Conservation (phyloP, 257 asterid species). For the Voacanga thouarsii region DNA sequence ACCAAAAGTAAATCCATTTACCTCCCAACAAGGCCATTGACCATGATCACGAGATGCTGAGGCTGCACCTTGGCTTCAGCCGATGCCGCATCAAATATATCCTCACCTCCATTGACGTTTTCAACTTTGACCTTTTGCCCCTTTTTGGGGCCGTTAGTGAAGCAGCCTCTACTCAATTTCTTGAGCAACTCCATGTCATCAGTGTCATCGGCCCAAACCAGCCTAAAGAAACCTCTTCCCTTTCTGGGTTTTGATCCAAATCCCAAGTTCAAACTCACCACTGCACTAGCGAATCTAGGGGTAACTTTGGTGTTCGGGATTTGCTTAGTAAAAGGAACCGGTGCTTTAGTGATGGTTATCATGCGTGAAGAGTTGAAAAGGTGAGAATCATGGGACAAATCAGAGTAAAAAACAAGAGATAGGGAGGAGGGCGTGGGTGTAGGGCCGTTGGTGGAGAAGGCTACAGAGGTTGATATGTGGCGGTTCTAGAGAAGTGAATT, state of each 20-base stretch:
- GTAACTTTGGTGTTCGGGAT: constrained; percentile 36
- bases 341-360: constrained; percentile 49
- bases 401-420: neutral
- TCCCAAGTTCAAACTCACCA: constrained; percentile 31
- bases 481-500: too few species aligned
- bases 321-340: constrained; percentile 38
- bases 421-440: neutral
- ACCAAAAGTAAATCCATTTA: neutral
- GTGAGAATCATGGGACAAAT: constrained; percentile 2
- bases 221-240: constrained; percentile 21
- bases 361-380: constrained; percentile 27
- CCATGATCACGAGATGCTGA: constrained; percentile 13
- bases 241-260: constrained; percentile 27
- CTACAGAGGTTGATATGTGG: neutral
- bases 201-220: constrained; percentile 41
- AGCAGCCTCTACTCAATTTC: constrained; percentile 57
- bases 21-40: constrained; percentile 15
- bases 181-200: constrained; percentile 52
- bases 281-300: constrained; percentile 28
- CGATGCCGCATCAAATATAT: constrained; percentile 54
- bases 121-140: constrained; percentile 56
- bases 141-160: constrained; percentile 38
- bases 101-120: constrained; percentile 65
- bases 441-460: neutral
- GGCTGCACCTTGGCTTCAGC: constrained; percentile 30